Evolutionary conservation across 1,284 basidiomycete species (phyloP), one percentile per base, ranked within the genome.

Genomic region (Naganishia albida): DNA sequence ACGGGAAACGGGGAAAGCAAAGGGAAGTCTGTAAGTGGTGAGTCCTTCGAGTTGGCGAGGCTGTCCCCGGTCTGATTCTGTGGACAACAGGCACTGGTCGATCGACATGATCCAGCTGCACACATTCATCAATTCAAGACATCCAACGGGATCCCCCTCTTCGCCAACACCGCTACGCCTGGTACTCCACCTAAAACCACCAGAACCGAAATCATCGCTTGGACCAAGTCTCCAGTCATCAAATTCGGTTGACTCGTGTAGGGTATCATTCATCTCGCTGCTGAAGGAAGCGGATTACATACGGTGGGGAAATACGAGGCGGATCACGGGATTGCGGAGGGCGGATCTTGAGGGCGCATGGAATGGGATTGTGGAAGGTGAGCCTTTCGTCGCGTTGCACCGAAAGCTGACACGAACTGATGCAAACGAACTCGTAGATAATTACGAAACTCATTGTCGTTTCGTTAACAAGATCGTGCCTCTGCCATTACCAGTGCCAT

Each of bases 251-350:
- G 92, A 95, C 64, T 83, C 89, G 16, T 93, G 91, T 81, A 91
- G 92, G 73, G 87, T 89, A 67, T 87, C 89, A 2, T 97, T 92
- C 76, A 92, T 96, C 87, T 90, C 90, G 7, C 90, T 94, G 75
- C 80, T 95, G 53, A 96, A 96, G 74, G 93, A 97, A 77, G 92
- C 91, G 0, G 93, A 97, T 76, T 95, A 94, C 75, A 87, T 95
- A 62, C 83, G 93, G 60, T 96, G 92, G 91, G 91, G 94, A 1
- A 95, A 88, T 79, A 93, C 91, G 20, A 90, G 91, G 75, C 85
- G 91, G 38, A 92, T 96, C 80, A 95, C 92, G 0, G 86, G 89
- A 18, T 82, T 97, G 50, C 81, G 92, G 63, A 90, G 92, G 76
- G 86, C 85, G 34, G 93, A 96, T 75, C 89, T 96, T 75, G 93